These are phyloP conservation scores for Suhomyces bokatorum DNA, from an alignment of 1,139 yeast genomes.

Conservation along the genomic window DNA sequence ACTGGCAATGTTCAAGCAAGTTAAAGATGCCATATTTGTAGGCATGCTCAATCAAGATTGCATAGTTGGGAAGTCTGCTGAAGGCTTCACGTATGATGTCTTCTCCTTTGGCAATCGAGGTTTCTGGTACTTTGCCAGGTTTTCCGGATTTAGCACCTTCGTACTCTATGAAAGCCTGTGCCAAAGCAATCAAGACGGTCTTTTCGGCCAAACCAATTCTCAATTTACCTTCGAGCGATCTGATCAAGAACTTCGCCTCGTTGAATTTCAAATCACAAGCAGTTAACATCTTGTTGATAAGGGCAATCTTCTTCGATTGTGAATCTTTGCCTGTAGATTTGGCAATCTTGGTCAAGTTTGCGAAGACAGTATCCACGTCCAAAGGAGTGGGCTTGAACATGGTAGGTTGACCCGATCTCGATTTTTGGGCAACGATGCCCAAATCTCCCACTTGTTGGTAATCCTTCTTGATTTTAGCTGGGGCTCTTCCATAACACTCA, in stretches of 20 bases:
- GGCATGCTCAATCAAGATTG: slow-evolving; percentile 66
- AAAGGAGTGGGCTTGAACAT: slow-evolving; percentile 91
- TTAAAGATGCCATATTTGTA: slow-evolving; percentile 66
- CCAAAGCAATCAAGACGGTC: slow-evolving; percentile 77
- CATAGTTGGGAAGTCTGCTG: slow-evolving; percentile 91
- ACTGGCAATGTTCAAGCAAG: slow-evolving; percentile 64
- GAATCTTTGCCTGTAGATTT: slow-evolving; percentile 79
- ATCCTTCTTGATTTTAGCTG: slow-evolving; percentile 69
- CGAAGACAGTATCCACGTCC: slow-evolving; percentile 71
- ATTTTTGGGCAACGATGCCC: slow-evolving; percentile 83
- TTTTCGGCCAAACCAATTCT: slow-evolving; percentile 94
- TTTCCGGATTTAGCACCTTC: slow-evolving; percentile 32
- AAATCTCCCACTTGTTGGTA: slow-evolving; percentile 84
- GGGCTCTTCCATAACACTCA: slow-evolving; percentile 83
- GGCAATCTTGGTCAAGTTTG: slow-evolving; percentile 75
- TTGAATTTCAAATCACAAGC: slow-evolving; percentile 69
- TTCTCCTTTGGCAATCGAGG: slow-evolving; percentile 58
- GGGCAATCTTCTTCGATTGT: slow-evolving; percentile 70
- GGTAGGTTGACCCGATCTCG: slow-evolving; percentile 82
- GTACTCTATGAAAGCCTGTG: slow-evolving; percentile 75
- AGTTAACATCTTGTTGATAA: slow-evolving; percentile 80
- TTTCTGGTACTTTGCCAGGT: slow-evolving; percentile 31
- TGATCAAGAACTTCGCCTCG: slow-evolving; percentile 86
- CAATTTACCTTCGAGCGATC: slow-evolving; percentile 89
- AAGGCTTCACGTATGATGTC: slow-evolving; percentile 81